Conservation (phyloP, 2,329 filamentous ascomycete genomes). For the Colletotrichum gloeosporioides region DNA sequence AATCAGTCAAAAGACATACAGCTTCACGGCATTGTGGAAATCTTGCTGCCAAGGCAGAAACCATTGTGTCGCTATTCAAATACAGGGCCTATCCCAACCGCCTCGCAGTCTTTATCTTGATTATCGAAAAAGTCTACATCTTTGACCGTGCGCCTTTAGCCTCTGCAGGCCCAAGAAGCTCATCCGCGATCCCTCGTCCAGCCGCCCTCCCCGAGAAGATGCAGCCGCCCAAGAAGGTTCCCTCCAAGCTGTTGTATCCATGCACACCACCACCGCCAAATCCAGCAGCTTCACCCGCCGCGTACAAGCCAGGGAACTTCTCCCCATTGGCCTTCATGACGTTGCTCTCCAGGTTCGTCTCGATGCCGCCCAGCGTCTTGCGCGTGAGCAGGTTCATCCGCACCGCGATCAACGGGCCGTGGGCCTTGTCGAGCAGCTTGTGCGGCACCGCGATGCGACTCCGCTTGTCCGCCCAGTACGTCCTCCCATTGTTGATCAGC, state of each 20-base stretch:
- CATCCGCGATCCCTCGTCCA: conserved; percentile 58
- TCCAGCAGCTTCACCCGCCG: conserved; percentile 64
- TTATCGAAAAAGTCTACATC: not conserved
- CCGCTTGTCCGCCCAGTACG: conserved; percentile 59
- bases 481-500: conserved; percentile 62
- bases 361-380: conserved; percentile 65
- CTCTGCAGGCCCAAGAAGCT: conserved; percentile 33
- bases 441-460: conserved; percentile 60
- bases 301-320: conserved; percentile 60
- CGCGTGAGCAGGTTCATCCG: conserved; percentile 65
- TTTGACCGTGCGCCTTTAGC: not conserved
- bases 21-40: not conserved
- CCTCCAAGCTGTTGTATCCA: conserved; percentile 66
- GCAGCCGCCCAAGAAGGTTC: conserved; percentile 67
- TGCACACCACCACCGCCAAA: conserved; percentile 69
- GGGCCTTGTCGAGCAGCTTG: conserved; percentile 55
- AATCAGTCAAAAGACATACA: not conserved
- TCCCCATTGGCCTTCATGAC: conserved; percentile 56
- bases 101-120: not conserved
- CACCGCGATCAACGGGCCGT: conserved; percentile 66
- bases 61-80: not conserved
- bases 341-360: conserved; percentile 63
- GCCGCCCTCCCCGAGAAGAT: conserved; percentile 67
- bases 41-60: not conserved
- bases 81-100: not conserved